phyloP scores from a whole-genome alignment of 31 red algal species.

The Asparagopsis taxiformis region DNA sequence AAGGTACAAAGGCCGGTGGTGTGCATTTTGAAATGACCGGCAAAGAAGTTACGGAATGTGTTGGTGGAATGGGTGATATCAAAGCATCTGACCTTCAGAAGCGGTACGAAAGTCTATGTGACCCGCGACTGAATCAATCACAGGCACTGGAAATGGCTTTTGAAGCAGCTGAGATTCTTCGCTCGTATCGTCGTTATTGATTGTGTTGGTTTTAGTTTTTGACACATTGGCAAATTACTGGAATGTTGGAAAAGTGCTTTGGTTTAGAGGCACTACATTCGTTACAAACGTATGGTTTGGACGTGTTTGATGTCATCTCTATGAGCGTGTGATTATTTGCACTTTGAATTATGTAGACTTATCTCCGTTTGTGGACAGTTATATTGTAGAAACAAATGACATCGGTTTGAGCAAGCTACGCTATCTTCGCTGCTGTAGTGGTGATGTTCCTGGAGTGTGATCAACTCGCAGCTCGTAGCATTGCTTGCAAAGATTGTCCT shows the following conservation, averaged over 20 bases:
- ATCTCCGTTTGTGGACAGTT: too few species aligned
- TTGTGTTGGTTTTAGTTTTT: too few species aligned
- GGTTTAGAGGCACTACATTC: neutral
- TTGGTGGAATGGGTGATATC: conserved; percentile 71
- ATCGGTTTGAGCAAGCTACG: too few species aligned
- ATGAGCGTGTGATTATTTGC: too few species aligned
- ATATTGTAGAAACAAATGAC: too few species aligned
- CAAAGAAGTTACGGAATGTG: conserved; percentile 95
- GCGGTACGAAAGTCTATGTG: conserved; percentile 86
- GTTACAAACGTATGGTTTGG: too few species aligned
- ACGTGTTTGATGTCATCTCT: too few species aligned
- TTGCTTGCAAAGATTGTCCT: too few species aligned
- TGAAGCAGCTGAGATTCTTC: conserved; percentile 80
- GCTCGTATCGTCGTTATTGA: conserved; percentile 6
- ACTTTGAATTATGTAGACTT: too few species aligned
- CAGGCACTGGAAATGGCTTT: conserved; percentile 93
- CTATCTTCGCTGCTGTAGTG: too few species aligned
- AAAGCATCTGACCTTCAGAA: conserved; percentile 55
- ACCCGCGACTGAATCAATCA: conserved; percentile 86
- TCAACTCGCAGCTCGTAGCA: too few species aligned
- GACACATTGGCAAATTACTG: neutral
- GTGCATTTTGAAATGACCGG: conserved; percentile 97
- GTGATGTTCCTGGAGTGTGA: too few species aligned
- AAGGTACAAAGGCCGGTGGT: conserved; percentile 85
- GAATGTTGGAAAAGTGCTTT: neutral